phyloP scores from a whole-genome alignment of 345 rosid species.

The Pistacia vera region DNA sequence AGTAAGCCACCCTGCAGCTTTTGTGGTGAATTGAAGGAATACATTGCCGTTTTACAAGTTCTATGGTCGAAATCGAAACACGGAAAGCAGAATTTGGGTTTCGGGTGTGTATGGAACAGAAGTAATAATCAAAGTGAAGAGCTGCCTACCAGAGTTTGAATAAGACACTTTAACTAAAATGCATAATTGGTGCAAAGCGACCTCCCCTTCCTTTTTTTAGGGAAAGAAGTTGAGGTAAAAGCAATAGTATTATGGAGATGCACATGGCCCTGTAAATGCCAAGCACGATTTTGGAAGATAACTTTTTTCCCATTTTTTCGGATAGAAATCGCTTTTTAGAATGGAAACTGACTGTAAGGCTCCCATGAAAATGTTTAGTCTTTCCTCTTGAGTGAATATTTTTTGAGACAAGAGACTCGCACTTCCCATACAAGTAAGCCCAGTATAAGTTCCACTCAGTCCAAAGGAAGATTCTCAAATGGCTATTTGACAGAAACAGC shows the following conservation, averaged over 20 bases:
- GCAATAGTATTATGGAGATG: background rate
- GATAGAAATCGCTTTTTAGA: constrained; percentile 9
- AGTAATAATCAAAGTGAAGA: background rate
- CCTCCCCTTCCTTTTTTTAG: no score
- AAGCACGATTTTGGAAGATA: background rate
- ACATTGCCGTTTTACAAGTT: background rate
- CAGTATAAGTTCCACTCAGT: background rate
- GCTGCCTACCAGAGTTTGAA: background rate
- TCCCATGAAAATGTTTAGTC: constrained; percentile 3
- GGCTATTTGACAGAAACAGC: background rate
- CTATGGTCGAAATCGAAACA: background rate
- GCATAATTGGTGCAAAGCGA: constrained; percentile 10
- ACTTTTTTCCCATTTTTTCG: background rate
- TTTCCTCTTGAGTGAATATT: background rate
- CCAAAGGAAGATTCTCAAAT: background rate
- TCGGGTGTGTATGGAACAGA: no score
- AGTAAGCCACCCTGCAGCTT: no score
- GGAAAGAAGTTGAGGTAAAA: background rate
- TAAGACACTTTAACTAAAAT: background rate
- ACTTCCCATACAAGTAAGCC: constrained; percentile 7
- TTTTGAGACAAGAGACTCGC: constrained; percentile 7
- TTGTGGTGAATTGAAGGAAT: no score
- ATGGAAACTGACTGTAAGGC: background rate
- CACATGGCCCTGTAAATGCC: constrained; percentile 13
- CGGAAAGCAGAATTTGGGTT: background rate